Evolutionary conservation across 257 asterid genomes (phyloP), one percentile per base, ranked within the genome.

Genomic region (Gardenia jasminoides): DNA sequence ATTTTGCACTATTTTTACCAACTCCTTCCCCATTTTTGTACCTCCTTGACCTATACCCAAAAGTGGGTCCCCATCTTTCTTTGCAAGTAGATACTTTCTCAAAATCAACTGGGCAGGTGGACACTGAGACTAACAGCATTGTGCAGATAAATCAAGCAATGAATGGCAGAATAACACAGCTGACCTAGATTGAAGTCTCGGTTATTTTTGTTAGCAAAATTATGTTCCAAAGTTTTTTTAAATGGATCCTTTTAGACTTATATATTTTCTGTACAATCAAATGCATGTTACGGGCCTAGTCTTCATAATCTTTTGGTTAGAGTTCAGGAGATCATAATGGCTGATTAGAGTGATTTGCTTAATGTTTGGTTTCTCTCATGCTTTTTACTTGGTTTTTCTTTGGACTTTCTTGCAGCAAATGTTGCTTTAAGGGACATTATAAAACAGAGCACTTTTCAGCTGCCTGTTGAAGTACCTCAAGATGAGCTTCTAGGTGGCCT

Each of bases 401-500:
- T 48, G 54, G 11, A 9, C 15, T 15, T 2, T 48, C 3, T 48
- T 48, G 54, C 17, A 15, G 54, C 17, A 10, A 15, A 48, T 48
- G 16, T 48, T 48, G 15, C 54, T 10, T 12, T 17, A 48, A 17
- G 54, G 54, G 54, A 48, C 15, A 48, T 48, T 48, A 48, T 15
- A 48, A 17, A 10, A 48, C 54, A 48, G 54, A 48, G 2, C 17
- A 48, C 17, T 48, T 48, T 10, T 48, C 54, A 5, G 41, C 41
- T 2, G 56, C 91, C 88, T 0, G 80, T 70, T 75, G 83, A 80
- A 66, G 83, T 73, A 36, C 86, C 88, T 7, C 84, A 83, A 28
- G 95, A 89, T 78, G 86, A 80, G 75, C 88, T 89, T 44, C 88
- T 89, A 2, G 90, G 92, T 9, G 88, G 92, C 68, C 94, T 93